Evolutionary conservation across 768 basidiomycete genomes (phyloP), one percentile per base, ranked within the genome.

Genomic region (Tulasnella sp.): DNA sequence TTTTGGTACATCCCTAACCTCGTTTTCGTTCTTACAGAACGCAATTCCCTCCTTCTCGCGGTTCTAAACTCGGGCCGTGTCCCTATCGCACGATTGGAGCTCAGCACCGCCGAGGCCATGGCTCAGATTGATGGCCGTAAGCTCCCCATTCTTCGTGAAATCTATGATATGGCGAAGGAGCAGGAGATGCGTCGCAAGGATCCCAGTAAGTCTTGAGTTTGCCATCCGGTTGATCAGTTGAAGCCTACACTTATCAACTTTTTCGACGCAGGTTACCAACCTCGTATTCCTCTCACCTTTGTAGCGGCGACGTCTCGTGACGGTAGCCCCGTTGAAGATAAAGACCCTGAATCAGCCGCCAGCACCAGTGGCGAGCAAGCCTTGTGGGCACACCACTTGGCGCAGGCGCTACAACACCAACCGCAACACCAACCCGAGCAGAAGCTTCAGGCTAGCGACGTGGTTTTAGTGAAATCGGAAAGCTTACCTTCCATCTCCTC

Each of bases 141-240:
- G 27, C 61, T 69, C 38, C 61, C 62, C 15, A 69, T 71, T 55
- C 60, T 73, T 10, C 61, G 68, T 3, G 70, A 71, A 53, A 65
- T 74, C 23, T 73, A 72, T 65, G 58, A 65, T 23, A 68, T 70
- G 8, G 73, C 70, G 17, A 68, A 69, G 58, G 70, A 71, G 59
- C 72, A 72, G 49, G 70, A 72, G 44, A 44, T 54, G 65, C 61
- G 65, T 50, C 61, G 54, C 41, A 55, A 42, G 15, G 41, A 55
- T 50, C 44, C 47, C 15, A 45, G 56, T 50, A 27, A 4, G 56
- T 44, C 34, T 30, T 54, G 34, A 38, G n/a, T 15, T 38, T 41
- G 54, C n/a, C 26, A 34, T 52, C 38, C 11, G 17, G 10, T 7
- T 55, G n/a, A 8, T 26, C 11, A 13, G 26, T 7, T 7, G 34